Percentiles rank a stretch among this genome's conserved stretches.
phyloP scores from a whole-genome alignment of 2,329 filamentous ascomycete genomes.

The Magnaporthales sp. region DNA sequence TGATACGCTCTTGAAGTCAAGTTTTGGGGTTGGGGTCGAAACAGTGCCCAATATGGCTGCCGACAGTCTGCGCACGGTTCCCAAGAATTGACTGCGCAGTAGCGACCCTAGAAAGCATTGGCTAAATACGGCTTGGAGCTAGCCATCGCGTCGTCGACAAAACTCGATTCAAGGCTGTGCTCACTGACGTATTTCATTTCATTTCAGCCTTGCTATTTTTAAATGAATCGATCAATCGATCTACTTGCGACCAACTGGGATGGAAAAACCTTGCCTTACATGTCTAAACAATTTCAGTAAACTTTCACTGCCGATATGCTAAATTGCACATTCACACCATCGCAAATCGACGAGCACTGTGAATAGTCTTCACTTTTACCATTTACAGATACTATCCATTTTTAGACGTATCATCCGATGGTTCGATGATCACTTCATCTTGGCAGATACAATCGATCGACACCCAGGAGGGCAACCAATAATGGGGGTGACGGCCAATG shows the following conservation, averaged over 20 bases:
- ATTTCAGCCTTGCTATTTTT: not conserved
- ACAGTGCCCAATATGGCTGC: not conserved
- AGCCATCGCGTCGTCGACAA: not conserved
- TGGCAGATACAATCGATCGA: not conserved
- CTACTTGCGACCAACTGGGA: not conserved
- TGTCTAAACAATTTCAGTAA: not conserved
- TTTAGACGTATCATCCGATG: not conserved
- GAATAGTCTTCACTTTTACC: not conserved
- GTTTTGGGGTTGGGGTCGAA: not conserved
- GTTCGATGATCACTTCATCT: not conserved
- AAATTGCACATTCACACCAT: not conserved
- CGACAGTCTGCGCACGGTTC: not conserved
- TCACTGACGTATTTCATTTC: not conserved
- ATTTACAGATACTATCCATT: not conserved
- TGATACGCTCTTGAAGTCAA: not conserved
- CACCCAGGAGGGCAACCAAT: not conserved
- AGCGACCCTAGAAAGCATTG: not conserved
- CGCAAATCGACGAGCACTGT: not conserved
- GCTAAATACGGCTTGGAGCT: not conserved
- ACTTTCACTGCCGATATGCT: not conserved
- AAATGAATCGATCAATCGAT: not conserved
- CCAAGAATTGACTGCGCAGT: not conserved
- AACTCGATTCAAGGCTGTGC: not conserved
- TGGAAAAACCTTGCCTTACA: not conserved
- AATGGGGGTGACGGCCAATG: slow-evolving; percentile 1